Evolutionary conservation across 1,139 yeast species (phyloP).

Genomic region (Suhomyces kunorum): DNA sequence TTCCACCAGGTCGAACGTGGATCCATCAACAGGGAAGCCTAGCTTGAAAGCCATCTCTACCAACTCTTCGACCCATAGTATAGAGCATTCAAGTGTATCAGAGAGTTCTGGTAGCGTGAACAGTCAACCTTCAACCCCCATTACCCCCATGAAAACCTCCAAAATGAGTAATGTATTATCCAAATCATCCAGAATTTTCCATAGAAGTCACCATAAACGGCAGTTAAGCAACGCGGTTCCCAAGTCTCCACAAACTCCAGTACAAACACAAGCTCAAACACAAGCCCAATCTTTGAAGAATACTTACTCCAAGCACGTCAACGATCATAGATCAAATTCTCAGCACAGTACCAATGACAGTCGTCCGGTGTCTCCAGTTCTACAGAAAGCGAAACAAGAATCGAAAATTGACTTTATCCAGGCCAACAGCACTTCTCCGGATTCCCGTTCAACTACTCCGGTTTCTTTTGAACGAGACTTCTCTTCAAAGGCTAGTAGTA

Average conservation of each 20-base stretch:
- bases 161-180: constrained; percentile 34
- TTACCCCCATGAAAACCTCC: constrained; percentile 14
- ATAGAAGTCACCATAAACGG: constrained; percentile 24
- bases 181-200: constrained; percentile 36
- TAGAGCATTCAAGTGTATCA: constrained; percentile 6
- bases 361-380: constrained; percentile 29
- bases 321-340: constrained; percentile 36
- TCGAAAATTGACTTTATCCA: not conserved
- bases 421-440: constrained; percentile 4
- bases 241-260: constrained; percentile 12
- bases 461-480: constrained; percentile 5
- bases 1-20: not conserved
- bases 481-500: not conserved
- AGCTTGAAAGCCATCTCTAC: constrained; percentile 10
- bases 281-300: constrained; percentile 23
- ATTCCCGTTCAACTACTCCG: constrained; percentile 7
- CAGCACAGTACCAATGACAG: constrained; percentile 18
- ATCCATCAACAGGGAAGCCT: not conserved
- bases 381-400: constrained; percentile 10
- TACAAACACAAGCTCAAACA: constrained; percentile 13
- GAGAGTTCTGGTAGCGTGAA: constrained; percentile 2
- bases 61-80: constrained; percentile 9
- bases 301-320: constrained; percentile 38
- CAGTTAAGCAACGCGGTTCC: constrained; percentile 15
- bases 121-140: constrained; percentile 10